Evolutionary conservation across 1,139 yeast species (phyloP), one percentile per base, ranked within the genome.

Genomic region (Torulaspora pretoriensis): DNA sequence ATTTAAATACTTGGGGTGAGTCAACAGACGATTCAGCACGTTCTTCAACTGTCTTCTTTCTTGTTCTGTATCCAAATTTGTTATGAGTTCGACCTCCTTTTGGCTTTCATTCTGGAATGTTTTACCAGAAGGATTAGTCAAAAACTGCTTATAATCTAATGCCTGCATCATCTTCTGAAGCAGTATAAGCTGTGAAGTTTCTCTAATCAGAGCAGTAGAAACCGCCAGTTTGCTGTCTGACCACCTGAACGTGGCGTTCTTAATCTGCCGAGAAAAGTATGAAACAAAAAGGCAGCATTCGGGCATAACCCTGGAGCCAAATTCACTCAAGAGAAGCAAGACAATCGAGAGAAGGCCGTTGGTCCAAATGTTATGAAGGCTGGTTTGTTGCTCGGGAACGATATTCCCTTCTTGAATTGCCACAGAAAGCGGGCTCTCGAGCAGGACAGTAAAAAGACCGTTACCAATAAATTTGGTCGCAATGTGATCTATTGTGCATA

Each of bases 1-100:
- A 4, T 85, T 76, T 50, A 90, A 69, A 53, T 81, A 89, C 62
- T 87, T 87, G 12, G 96, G 96, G 64, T 90, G 97, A 34, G 90
- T 82, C 50, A 88, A 71, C 43, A 89, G 71, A 56, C 87, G 83
- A 44, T 77, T 80, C 51, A 88, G 66, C 16, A 82, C 75, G 40
- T 74, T 78, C 14, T 72, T 68, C 52, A 88, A 73, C 24, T 77
- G 78, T 16, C 72, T 75, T 50, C 84, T 69, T 47, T 79, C 83
- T 17, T 72, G 69, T 35, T 70, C 73, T 1, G 76, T 72, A 45
- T 83, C 88, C 38, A 83, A 64, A 0, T 88, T 89, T 1, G 84
- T 82, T 38, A 84, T 67, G 16, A 80, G 55, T 34, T 61, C 68
- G 9, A 62, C 46, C 1, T 57, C 42, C 10, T 40, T 42, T 8